Base-by-base conservation (phyloP, 2,329 filamentous ascomycete genomes). In the Pseudocercospora eumusae region DNA sequence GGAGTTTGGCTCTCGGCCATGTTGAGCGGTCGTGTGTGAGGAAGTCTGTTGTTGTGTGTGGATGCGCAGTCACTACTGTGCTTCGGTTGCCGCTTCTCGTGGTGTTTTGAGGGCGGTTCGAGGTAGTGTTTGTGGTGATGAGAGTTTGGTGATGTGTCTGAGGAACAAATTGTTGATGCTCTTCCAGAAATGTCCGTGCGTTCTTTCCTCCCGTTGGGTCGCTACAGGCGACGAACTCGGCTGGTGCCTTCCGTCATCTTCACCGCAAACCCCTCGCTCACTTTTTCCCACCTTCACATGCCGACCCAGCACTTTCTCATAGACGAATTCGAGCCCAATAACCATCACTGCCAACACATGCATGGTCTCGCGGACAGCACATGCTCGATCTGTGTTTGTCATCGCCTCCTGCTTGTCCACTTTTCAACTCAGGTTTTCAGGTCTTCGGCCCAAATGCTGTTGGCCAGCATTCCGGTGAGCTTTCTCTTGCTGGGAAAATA, bases 1-100 rank as follows among this genome's bases (percentile, higher is more conserved):
- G 93, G 92, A 69, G 78, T 75, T 52, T 63, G 56, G 49, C 49
- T 31, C 31, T 54, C 52, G 8, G 52, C 52, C 52, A 54, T 54
- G 52, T 54, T 36, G 52, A 6, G 52, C 18, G 52, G 31, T 54
- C 18, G 52, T 54, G 52, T 11, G 28, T 54, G 52, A 13, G 20
- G 7, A 13, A 10, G 52, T 36, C 8, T 33, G 3, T 18, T 25
- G 21, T 54, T 31, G 7, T 53, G 4, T 18, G 52, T 33, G 52
- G 27, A 10, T 18, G 25, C 47, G 47, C 47, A 27, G 47, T 52
- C 25, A 21, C 47, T 28, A 11, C 10, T 52, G 25, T 52, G 21
- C 15, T 52, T 27, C 25, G 11, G 20, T 9, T n/a, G 47, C 47
- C 47, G 47, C 47, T 52, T 27, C 47, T 52, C 47, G 47, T 52